Evolutionary conservation across 257 asterid genomes (phyloP), one percentile per base, ranked within the genome.

Genomic region (Petunia axillaris): DNA sequence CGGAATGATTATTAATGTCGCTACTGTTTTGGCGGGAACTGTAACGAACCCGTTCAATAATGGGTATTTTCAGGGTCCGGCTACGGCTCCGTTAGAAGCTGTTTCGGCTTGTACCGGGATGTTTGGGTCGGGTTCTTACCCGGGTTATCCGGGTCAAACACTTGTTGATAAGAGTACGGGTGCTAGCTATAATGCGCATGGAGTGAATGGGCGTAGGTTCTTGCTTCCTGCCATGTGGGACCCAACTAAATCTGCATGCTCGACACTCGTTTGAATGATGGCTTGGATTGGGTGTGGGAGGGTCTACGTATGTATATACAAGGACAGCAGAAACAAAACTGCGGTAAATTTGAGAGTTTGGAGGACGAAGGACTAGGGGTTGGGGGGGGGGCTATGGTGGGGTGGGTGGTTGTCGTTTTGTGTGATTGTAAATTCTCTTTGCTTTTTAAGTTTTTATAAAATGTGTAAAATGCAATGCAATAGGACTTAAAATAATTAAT

Each of bases 211-310:
- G 57, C 86, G 99, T 6, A 90, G 75, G 85, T 95, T 82, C 75
- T 54, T 93, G 79, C 67, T 95, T n/a, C 99, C 99, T 84, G 99
- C 98, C 35, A 92, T 95, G 89, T 93, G 95, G 95, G 97, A 93
- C 80, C 98, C 98, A 0, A 86, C 78, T 53, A 90, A 90, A 0
- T 93, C 98, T 0, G 76, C 84, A 44, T 95, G 99, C 81, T 64
- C 94, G 0, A 87, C 99, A 0, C 91, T 91, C 2, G 93, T 93
- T 4, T 95, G 89, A 92, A 65, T 10, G 73, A 1, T 67, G 77
- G 82, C 37, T 62, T 41, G 70, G 71, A 77, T 75, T 4, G 4
- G 62, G 80, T 85, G 89, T 25, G 81, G 36, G 77, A 71, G 6
- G 11, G 59, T 81, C 84, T 83, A 83, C 64, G 90, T 85, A 38